Evolutionary conservation across 176 grass and related monocot species (phyloP).

Genomic region (bread wheat (Triticum aestivum)): IWGSC_CS_RefSeq_v2.1 NC_057811.1:337408327-337408826

Average conservation of each 20-base stretch:
- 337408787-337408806: neutral
- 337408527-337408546: neutral
- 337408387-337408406: no score
- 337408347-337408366: no score
- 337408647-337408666: constrained; percentile 21
- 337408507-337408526: no score
- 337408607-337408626: constrained; percentile 3
- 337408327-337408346: no score
- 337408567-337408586: constrained; percentile 2
- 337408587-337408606: constrained; percentile 30
- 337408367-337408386: no score
- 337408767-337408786: neutral
- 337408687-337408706: neutral
- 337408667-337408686: constrained; percentile 9
- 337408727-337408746: neutral
- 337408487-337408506: no score
- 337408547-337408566: neutral
- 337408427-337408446: no score
- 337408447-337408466: no score
- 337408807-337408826: neutral
- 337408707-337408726: neutral
- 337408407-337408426: no score
- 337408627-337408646: neutral
- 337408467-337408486: no score
- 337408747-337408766: neutral